Percentiles rank a stretch among this genome's conserved stretches.
These are phyloP conservation scores for Trichoderma polysporum DNA, from an alignment of 2,329 filamentous ascomycete genomes.

Conservation along the genomic window DNA sequence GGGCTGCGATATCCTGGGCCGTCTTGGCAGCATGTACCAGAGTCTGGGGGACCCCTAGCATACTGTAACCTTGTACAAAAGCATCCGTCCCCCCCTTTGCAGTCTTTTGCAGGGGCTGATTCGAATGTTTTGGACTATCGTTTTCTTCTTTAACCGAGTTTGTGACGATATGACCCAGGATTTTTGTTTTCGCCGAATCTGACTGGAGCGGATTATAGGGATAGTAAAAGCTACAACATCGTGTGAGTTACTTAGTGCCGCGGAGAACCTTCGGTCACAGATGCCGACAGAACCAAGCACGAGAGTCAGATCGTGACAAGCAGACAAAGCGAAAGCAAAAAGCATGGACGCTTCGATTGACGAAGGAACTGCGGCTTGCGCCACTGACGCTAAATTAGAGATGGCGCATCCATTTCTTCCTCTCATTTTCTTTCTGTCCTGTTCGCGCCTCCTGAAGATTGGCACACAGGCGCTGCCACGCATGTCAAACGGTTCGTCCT, in stretches of 20 bases:
- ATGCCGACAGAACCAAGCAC: background rate
- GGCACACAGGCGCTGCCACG: constrained; percentile 6
- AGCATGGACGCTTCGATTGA: background rate
- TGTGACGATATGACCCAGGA: background rate
- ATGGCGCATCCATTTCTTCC: background rate
- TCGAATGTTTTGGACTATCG: constrained; percentile 1
- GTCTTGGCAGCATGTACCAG: background rate
- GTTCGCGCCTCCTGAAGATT: background rate
- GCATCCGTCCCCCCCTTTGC: constrained; percentile 1
- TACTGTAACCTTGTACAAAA: background rate
- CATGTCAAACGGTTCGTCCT: background rate
- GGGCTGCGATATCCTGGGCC: constrained; percentile 5
- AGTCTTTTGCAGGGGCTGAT: constrained; percentile 15
- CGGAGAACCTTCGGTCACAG: background rate
- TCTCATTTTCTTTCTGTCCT: background rate
- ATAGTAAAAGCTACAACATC: background rate
- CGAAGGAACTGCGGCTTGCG: background rate
- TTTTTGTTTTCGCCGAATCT: background rate
- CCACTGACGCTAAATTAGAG: constrained; percentile 3
- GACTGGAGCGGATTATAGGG: background rate
- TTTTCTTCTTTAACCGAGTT: constrained; percentile 12
- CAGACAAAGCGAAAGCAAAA: background rate
- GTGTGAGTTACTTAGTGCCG: no score
- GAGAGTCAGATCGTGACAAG: background rate
- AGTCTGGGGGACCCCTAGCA: constrained; percentile 1